Conservation (phyloP, 1,284 basidiomycete species). For the Ceratobasidium sp. region DNA sequence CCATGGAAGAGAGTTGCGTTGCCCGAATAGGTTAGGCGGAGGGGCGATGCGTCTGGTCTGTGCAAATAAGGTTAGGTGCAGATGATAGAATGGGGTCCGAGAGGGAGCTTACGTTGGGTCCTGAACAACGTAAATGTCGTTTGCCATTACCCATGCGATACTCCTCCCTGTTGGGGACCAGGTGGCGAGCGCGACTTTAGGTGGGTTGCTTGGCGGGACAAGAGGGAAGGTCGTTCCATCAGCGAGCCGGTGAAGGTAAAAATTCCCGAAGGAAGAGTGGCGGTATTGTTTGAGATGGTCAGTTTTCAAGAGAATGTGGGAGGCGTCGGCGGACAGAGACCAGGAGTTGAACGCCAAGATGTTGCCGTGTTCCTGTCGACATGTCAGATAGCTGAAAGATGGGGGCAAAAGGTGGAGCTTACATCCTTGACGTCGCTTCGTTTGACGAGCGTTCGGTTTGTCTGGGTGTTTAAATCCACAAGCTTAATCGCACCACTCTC, state of each 20-base stretch:
- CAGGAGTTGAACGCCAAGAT: constrained; percentile 66
- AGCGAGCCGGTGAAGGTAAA: constrained; percentile 79
- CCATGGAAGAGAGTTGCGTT: constrained; percentile 89
- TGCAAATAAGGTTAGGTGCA: neutral
- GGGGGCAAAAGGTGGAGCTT: constrained; percentile 42
- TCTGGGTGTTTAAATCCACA: constrained; percentile 78
- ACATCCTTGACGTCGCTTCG: constrained; percentile 69
- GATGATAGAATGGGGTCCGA: constrained; percentile 14
- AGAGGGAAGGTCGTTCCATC: constrained; percentile 72
- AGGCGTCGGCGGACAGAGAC: constrained; percentile 87
- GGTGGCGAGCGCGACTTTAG: constrained; percentile 75
- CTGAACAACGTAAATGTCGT: constrained; percentile 84
- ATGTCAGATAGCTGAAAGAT: constrained; percentile 18
- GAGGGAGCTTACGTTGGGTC: constrained; percentile 59
- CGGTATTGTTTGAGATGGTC: constrained; percentile 90
- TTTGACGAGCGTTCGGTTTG: constrained; percentile 67
- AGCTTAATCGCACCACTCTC: constrained; percentile 72
- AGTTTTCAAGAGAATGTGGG: constrained; percentile 81
- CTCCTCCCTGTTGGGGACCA: constrained; percentile 85
- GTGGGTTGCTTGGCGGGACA: constrained; percentile 67
- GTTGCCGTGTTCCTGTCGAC: constrained; percentile 58
- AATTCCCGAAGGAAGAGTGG: constrained; percentile 86
- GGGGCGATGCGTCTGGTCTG: constrained; percentile 58
- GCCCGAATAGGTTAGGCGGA: constrained; percentile 84
- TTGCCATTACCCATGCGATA: constrained; percentile 81